A percentile compares a stretch with the other conserved stretches of the same genome.
phyloP scores from a whole-genome alignment of 345 rosid species.

The Gossypium australe region DNA sequence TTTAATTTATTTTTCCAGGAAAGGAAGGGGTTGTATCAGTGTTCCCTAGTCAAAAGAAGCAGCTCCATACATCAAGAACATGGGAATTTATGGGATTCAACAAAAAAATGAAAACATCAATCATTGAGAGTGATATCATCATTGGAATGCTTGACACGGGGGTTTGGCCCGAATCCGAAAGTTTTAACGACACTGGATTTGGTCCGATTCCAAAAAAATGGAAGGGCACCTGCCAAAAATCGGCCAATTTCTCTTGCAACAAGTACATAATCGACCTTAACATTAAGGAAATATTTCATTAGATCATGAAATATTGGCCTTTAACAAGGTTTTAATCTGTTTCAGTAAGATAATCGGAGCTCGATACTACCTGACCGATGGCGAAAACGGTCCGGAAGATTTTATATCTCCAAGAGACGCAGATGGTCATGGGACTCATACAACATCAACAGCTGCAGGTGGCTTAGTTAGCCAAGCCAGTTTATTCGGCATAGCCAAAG shows the following conservation, averaged over 20 bases:
- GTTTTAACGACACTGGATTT: constrained; percentile 34
- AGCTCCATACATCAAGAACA: constrained; percentile 51
- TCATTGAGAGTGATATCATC: constrained; percentile 32
- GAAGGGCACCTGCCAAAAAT: constrained; percentile 41
- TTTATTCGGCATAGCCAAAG: constrained; percentile 21
- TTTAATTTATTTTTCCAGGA: constrained; percentile 10
- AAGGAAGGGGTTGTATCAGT: constrained; percentile 49
- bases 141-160: constrained; percentile 53
- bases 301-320: neutral
- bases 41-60: constrained; percentile 37
- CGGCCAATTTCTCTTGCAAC: constrained; percentile 54
- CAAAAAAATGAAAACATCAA: constrained; percentile 23
- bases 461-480: constrained; percentile 17
- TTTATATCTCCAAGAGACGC: constrained; percentile 23
- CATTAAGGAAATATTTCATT: neutral
- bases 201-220: constrained; percentile 47
- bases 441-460: constrained; percentile 20
- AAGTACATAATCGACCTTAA: constrained; percentile 30
- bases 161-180: constrained; percentile 44
- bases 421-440: constrained; percentile 43
- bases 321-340: neutral
- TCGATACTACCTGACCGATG: constrained; percentile 13
- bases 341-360: constrained; percentile 39
- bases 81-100: constrained; percentile 60
- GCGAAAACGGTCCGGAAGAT: neutral